A percentile compares a stretch with the other conserved stretches of the same genome.
Conservation (phyloP, 768 basidiomycete species). For the Paxillus ammoniavirescens region DNA sequence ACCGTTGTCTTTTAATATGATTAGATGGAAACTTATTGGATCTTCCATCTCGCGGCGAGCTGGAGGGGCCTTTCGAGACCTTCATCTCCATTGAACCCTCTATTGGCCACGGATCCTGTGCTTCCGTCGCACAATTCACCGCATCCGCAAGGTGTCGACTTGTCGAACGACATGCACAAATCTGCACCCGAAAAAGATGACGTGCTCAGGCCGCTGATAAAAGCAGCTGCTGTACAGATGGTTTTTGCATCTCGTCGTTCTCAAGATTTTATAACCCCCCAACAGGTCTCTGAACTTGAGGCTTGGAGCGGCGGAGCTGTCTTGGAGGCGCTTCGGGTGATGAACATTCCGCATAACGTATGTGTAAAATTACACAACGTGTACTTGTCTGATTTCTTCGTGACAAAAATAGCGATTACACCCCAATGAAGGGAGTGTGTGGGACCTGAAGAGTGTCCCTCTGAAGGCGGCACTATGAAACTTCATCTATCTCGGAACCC, state of each 20-base stretch:
- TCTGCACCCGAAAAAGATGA: neutral
- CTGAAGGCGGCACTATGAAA: slow-evolving; percentile 11
- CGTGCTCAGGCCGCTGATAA: slow-evolving; percentile 40
- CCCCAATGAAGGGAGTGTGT: slow-evolving; percentile 53
- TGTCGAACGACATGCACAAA: slow-evolving; percentile 2
- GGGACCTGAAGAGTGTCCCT: slow-evolving; percentile 34
- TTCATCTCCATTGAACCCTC: slow-evolving; percentile 31
- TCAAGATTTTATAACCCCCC: slow-evolving; percentile 72
- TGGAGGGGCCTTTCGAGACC: slow-evolving; percentile 45
- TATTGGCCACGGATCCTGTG: slow-evolving; percentile 46
- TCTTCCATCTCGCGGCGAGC: slow-evolving; percentile 74
- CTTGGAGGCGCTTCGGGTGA: slow-evolving; percentile 52
- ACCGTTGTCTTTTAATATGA: neutral
- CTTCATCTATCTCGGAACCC: neutral
- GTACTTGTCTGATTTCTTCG: slow-evolving; percentile 11
- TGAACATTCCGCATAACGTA: slow-evolving; percentile 51
- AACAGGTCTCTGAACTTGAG: slow-evolving; percentile 58
- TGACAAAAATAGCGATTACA: slow-evolving; percentile 46
- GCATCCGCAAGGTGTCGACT: slow-evolving; percentile 8
- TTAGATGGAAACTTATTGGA: slow-evolving; percentile 86
- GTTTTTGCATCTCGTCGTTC: slow-evolving; percentile 77
- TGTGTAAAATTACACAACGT: slow-evolving; percentile 4
- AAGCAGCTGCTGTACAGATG: slow-evolving; percentile 80
- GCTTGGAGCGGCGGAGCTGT: slow-evolving; percentile 60
- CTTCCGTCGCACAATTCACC: slow-evolving; percentile 24